Conservation (phyloP, 768 basidiomycete genomes). For the Cubamyces sp. region DNA sequence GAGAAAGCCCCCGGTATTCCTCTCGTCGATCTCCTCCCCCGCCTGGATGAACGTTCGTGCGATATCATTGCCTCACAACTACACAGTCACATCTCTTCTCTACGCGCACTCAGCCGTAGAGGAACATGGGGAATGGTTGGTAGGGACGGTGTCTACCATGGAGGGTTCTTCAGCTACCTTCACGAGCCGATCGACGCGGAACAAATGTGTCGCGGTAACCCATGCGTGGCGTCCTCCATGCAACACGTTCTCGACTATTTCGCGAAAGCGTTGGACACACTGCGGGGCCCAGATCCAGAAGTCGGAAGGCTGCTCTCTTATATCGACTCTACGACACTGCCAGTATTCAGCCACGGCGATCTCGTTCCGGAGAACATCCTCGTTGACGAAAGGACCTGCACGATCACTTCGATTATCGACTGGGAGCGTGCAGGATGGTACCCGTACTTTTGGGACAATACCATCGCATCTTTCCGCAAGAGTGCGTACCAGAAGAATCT, state of each 20-base stretch:
- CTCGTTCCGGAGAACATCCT: no score
- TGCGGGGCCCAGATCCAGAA: no score
- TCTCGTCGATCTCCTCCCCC: background rate
- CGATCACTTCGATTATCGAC: no score
- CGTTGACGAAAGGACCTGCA: no score
- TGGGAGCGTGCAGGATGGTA: no score
- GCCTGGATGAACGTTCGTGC: background rate
- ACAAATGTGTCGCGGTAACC: background rate
- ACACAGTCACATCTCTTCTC: background rate
- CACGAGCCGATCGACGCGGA: background rate
- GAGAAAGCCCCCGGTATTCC: background rate
- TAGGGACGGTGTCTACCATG: background rate
- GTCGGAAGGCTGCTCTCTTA: no score
- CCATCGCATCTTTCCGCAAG: no score
- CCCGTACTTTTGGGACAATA: no score
- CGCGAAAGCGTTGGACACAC: no score
- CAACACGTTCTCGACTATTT: background rate
- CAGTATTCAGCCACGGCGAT: no score
- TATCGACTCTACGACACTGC: no score
- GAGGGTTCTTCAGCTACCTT: background rate
- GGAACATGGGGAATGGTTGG: background rate
- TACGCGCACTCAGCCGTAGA: background rate
- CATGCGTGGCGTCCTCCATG: background rate
- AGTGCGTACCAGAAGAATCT: no score
- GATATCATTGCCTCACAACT: background rate